Conservation (phyloP, 163 green algal genomes). For the Prototheca cutis region DNA sequence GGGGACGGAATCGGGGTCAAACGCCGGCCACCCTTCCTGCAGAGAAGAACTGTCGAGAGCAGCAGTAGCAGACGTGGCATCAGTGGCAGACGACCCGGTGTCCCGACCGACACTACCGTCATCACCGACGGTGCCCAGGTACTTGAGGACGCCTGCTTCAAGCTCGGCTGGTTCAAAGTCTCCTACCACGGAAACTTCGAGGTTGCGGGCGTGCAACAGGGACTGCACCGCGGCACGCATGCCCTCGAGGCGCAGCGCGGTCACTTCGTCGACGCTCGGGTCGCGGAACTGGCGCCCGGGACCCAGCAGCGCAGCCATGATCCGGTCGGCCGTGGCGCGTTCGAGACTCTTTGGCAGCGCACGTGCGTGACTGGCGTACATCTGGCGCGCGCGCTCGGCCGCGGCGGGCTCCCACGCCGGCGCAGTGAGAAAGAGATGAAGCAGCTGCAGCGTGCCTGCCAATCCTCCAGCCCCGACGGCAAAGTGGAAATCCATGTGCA, state of each 20-base stretch:
- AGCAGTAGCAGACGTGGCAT: too few relatives aligned
- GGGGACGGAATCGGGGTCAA: too few relatives aligned
- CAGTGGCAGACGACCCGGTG: too few relatives aligned
- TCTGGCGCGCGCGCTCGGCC: constrained; percentile 80
- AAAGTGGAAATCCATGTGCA: constrained; percentile 87
- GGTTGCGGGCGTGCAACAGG: constrained; percentile 62
- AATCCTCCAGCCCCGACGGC: constrained; percentile 55
- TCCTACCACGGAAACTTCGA: constrained; percentile 86
- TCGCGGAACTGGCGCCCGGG: constrained; percentile 77
- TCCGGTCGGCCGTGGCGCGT: constrained; percentile 61
- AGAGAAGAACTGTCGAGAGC: too few relatives aligned
- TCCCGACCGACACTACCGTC: too few relatives aligned
- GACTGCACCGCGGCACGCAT: constrained; percentile 55
- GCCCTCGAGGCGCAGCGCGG: constrained; percentile 71
- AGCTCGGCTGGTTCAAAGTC: constrained; percentile 79
- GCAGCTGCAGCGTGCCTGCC: constrained; percentile 56
- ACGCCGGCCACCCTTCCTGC: too few relatives aligned
- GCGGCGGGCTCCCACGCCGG: constrained; percentile 71
- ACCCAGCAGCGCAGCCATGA: constrained; percentile 79
- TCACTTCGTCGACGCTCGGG: constrained; percentile 68
- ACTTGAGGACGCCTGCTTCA: constrained; percentile 62
- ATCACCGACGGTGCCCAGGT: constrained; percentile 84
- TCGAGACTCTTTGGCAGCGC: constrained; percentile 73
- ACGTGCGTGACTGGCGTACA: constrained; percentile 57
- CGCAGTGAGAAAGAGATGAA: constrained; percentile 70